phyloP scores from a whole-genome alignment of 108 stramenopile species.

The Nitzschia putrida region DNA sequence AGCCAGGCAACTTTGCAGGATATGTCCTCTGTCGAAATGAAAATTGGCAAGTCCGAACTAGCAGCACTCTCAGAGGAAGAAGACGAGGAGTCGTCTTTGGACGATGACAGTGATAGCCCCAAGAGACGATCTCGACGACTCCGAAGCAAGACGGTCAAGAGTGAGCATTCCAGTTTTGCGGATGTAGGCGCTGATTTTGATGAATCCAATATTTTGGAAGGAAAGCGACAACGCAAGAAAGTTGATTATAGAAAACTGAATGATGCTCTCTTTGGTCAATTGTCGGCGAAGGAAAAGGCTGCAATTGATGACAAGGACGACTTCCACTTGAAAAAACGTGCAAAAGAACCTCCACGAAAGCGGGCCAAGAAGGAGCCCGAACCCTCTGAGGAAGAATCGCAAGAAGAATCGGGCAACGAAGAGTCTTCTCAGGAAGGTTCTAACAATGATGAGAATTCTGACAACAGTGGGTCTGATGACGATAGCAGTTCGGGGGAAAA shows the following conservation, averaged over 20 bases:
- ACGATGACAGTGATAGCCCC: constrained; percentile 1
- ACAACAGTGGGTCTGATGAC: background rate
- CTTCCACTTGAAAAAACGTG: constrained; percentile 18
- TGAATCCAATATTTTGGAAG: constrained; percentile 72
- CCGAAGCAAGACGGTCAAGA: constrained; percentile 5
- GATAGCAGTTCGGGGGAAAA: background rate
- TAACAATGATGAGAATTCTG: background rate
- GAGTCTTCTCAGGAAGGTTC: background rate
- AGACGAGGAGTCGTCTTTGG: background rate
- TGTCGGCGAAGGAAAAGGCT: constrained; percentile 54
- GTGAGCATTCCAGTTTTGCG: background rate
- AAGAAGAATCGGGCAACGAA: background rate
- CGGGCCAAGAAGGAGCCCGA: background rate
- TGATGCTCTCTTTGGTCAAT: constrained; percentile 78
- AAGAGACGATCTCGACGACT: constrained; percentile 32
- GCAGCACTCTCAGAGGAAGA: constrained; percentile 65
- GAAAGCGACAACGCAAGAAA: constrained; percentile 68
- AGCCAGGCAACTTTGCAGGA: constrained; percentile 46
- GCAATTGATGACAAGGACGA: constrained; percentile 56
- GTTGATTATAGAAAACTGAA: constrained; percentile 79
- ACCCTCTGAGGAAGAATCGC: background rate
- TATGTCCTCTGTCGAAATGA: constrained; percentile 53
- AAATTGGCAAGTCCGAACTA: constrained; percentile 72
- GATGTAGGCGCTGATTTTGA: constrained; percentile 52
- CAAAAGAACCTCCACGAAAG: background rate